Conservation (phyloP, 345 rosid genomes). For the Eutrema heterophyllum region DNA sequence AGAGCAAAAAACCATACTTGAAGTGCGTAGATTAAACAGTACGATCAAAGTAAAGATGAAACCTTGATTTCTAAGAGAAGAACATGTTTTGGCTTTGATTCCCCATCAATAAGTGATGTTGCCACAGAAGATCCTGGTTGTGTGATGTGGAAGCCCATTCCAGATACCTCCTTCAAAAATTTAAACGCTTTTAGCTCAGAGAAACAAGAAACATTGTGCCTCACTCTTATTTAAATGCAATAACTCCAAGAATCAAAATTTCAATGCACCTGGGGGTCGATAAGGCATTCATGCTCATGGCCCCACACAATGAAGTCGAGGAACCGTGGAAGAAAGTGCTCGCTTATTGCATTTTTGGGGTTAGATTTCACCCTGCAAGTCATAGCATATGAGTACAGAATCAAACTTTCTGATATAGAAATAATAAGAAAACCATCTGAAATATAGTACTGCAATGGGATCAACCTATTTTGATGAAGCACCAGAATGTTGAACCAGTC, state of each 20-base stretch:
- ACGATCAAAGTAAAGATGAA: constrained; percentile 4
- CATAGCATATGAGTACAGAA: constrained; percentile 12
- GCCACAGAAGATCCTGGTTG: constrained; percentile 99
- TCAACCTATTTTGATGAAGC: constrained; percentile 97
- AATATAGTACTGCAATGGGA: neutral
- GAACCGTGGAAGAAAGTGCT: constrained; percentile 94
- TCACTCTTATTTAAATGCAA: neutral
- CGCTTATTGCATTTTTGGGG: constrained; percentile 96
- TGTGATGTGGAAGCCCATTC: constrained; percentile 99
- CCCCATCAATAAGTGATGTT: constrained; percentile 97
- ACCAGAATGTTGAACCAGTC: constrained; percentile 98
- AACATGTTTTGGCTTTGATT: constrained; percentile 96
- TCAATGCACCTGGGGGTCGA: constrained; percentile 80
- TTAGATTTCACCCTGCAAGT: constrained; percentile 80
- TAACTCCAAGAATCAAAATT: neutral
- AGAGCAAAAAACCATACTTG: neutral
- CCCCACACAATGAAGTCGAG: constrained; percentile 98
- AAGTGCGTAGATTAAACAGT: constrained; percentile 9
- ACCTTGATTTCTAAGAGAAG: constrained; percentile 98
- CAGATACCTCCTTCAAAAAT: constrained; percentile 79
- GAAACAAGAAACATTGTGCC: constrained; percentile 8
- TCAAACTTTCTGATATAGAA: neutral
- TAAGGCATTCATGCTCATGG: constrained; percentile 93
- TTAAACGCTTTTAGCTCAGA: constrained; percentile 37
- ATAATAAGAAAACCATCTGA: neutral